Base-by-base conservation (phyloP, 495 filamentous ascomycete species). In the Parathielavia appendiculata region DNA sequence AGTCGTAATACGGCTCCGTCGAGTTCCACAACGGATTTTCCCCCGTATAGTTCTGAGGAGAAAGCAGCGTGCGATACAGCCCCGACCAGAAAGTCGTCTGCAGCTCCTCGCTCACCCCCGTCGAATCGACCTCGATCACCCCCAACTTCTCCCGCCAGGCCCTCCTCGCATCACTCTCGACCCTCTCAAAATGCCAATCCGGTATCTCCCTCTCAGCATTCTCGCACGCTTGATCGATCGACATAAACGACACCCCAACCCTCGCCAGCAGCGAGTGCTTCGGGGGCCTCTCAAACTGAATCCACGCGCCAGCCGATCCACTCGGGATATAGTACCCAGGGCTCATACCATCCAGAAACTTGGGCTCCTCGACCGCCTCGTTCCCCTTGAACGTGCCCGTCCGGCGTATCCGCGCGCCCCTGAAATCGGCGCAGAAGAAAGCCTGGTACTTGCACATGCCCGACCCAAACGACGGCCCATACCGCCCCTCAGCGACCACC, bases 21-120 rank as follows among this genome's bases (percentile, higher is more conserved):
- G 83, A 86, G 20, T 84, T 63, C 87, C 87, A 90, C 4, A 86
- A 68, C 38, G 79, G 86, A 46, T 90, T 90, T 63, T 90, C 87
- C 1, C 86, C 85, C 0, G 86, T 90, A 61, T 88, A 88, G 54
- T 90, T 85, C 68, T 89, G 86, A 9, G 86, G 86, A 17, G 78
- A 83, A 35, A 88, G 76, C 71, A 87, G 68, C 2, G 82, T 76
- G 19, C 86, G 75, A 63, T 89, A 89, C 5, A 83, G 62, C 1
- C 83, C 86, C 22, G 83, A 87, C 83, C 83, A 89, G 62, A 88
- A 88, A 9, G 78, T 80, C 8, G 72, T 81, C 60, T 84, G 79
- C 38, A 85, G 67, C 53, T 83, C 81, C 1, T 75, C 63, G 30
- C 75, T 79, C 22, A 81, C 80, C 7, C 79, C 82, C 0, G 72